Evolutionary conservation across 495 filamentous ascomycete genomes (phyloP), one percentile per base, ranked within the genome.

Genomic region (Podospora appendiculata): DNA sequence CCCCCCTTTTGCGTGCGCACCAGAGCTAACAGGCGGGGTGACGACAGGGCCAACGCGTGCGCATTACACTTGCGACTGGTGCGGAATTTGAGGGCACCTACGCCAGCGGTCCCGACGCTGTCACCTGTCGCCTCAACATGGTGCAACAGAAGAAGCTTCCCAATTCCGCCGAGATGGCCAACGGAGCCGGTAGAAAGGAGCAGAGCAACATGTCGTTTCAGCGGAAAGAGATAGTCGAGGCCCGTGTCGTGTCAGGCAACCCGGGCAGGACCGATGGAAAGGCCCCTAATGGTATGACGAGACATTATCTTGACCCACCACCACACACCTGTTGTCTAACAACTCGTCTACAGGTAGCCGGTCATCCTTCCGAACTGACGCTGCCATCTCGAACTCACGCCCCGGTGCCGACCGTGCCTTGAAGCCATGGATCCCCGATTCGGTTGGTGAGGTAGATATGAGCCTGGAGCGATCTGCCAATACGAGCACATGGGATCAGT

Each of bases 401-500:
- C 67, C 75, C 12, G 71, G 80, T 50, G 82, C 80, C 19, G 89
- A 96, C 66, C 82, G 92, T 36, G 75, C 81, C 51, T 73, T 98
- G 51, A 83, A 96, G 62, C 84, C 79, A 47, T 98, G 93, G 93
- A 83, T 89, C 47, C 81, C 89, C n/a, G 78, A 76, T 45, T 68
- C 77, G n/a, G 82, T 80, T 47, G 68, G 73, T 9, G 77, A 75
- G 35, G 61, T 80, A 33, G 82, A 90, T 57, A 65, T 86, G 56
- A 85, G 86, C 41, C 71, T 95, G 33, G 90, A 94, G 57, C 78
- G 72, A 33, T 58, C 74, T 35, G 52, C 58, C 1, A 58, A 64
- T 16, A 65, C 67, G 6, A 80, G 76, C 47, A 48, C 60, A 16
- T 99, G 93, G 93, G 90, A 99, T 65, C 93, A 99, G 64, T 99